These are phyloP conservation scores for Cladophialophora exuberans DNA, from an alignment of 2,329 filamentous ascomycete genomes.

Conservation along the genomic window DNA sequence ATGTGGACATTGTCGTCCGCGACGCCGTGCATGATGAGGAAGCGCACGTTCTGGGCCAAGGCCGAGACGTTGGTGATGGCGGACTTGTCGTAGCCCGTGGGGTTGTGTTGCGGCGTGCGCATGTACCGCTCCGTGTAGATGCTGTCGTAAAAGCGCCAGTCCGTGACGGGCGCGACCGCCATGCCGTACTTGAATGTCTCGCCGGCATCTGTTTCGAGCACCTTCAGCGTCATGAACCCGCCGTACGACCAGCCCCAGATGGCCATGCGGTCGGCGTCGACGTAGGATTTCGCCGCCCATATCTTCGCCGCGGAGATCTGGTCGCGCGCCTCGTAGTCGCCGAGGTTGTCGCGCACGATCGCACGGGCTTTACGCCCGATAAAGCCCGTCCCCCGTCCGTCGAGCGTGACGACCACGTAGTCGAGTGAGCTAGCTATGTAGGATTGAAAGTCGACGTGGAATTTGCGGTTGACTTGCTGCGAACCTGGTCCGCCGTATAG, in stretches of 20 bases:
- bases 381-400: constrained; percentile 90
- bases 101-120: constrained; percentile 87
- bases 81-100: constrained; percentile 73
- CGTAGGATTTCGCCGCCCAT: constrained; percentile 79
- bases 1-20: constrained; percentile 97
- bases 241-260: constrained; percentile 99
- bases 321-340: constrained; percentile 81
- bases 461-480: constrained; percentile 80
- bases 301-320: constrained; percentile 88
- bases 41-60: constrained; percentile 76
- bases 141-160: constrained; percentile 94
- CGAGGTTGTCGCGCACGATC: constrained; percentile 79
- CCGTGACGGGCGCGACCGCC: constrained; percentile 97
- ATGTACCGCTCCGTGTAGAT: constrained; percentile 98
- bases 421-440: constrained; percentile 84
- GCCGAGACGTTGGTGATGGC: constrained; percentile 75
- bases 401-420: constrained; percentile 93
- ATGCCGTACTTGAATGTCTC: constrained; percentile 94
- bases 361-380: constrained; percentile 83
- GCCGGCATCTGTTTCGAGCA: constrained; percentile 86
- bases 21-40: constrained; percentile 94
- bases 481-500: constrained; percentile 96
- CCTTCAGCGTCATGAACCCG: constrained; percentile 93
- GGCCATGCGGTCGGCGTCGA: constrained; percentile 79
- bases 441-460: constrained; percentile 84